Evolutionary conservation across 2,329 filamentous ascomycete species (phyloP).

Genomic region (Colletotrichum higginsianum): DNA sequence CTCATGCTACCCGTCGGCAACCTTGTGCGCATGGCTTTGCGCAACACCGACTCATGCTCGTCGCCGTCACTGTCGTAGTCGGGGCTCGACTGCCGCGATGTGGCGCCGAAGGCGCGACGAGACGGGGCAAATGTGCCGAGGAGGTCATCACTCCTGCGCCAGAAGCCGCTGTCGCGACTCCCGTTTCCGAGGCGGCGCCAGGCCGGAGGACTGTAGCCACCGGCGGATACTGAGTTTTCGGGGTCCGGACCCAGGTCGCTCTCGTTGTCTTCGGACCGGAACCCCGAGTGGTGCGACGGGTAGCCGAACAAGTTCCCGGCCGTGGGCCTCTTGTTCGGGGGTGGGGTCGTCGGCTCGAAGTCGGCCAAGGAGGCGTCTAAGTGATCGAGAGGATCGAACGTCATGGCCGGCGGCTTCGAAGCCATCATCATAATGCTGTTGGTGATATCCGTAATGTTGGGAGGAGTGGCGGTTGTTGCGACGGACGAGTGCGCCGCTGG

Average conservation of each 20-base stretch:
- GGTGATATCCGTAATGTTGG: slow-evolving; percentile 4
- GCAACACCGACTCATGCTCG: slow-evolving; percentile 60
- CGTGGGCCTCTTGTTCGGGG: slow-evolving; percentile 46
- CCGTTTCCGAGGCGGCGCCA: slow-evolving; percentile 75
- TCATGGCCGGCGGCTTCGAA: slow-evolving; percentile 45
- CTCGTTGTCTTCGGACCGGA: slow-evolving; percentile 57
- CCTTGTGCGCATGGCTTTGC: slow-evolving; percentile 68
- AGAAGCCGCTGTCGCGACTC: slow-evolving; percentile 71
- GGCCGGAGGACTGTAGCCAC: slow-evolving; percentile 73
- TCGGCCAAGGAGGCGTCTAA: slow-evolving; percentile 70
- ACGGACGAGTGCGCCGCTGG: slow-evolving; percentile 38
- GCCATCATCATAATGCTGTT: slow-evolving; percentile 45
- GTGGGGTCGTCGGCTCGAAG: slow-evolving; percentile 65
- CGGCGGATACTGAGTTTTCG: slow-evolving; percentile 64
- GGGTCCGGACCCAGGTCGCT: slow-evolving; percentile 52
- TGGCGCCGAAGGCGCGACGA: slow-evolving; percentile 41
- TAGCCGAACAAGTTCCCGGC: slow-evolving; percentile 52
- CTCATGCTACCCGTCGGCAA: slow-evolving; percentile 70
- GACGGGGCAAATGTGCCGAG: slow-evolving; percentile 61
- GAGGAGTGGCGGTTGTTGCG: slow-evolving; percentile 28
- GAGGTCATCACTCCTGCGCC: slow-evolving; percentile 68
- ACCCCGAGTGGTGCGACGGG: slow-evolving; percentile 60
- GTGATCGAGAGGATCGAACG: slow-evolving; percentile 55
- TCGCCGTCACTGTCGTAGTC: slow-evolving; percentile 54
- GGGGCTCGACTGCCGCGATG: slow-evolving; percentile 50